Evolutionary conservation across 2,329 filamentous ascomycete species (phyloP), one percentile per base, ranked within the genome.

Genomic region (Arthrobotrys pseudoclavata): DNA sequence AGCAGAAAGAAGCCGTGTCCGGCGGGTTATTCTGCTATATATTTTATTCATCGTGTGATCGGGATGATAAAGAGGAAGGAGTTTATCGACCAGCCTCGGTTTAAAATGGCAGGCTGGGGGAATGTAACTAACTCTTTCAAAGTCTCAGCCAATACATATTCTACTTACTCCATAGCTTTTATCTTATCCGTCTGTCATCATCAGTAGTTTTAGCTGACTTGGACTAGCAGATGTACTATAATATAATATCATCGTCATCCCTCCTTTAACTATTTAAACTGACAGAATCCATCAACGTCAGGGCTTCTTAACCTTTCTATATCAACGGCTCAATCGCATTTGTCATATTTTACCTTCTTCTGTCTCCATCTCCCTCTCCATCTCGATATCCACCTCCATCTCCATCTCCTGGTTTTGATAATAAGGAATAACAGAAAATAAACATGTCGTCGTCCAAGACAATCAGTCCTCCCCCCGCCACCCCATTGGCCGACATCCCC

Each of bases 401-500:
- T 40, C 13, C 37, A 40, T 40, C 34, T 37, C 10, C 34, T 12
- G 3, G 4, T 37, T 37, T 13, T 12, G 34, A 2, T 37, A 47
- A 20, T 6, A 37, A 6, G 3, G 5, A 47, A 47, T 47, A 47
- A 9, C 4, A 47, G 7, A 37, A 47, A 48, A 48, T 48, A 52
- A 52, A 22, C 6, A 76, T 70, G 66, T 61, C 72, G 9, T 40
- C 37, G 22, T 20, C 47, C 47, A 67, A 70, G 18, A 67, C 57
- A 29, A 63, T 77, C 53, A n/a, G 61, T n/a, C 31, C 74, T 20
- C 67, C 74, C 24, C 50, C 67, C 5, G 24, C 40, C 67, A 94
- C 92, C 0, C 83, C 90, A 1, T 83, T 92, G 55, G 89, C 92
- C 69, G 85, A 87, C 48, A 93, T 97, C 83, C 84, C 89, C 13